Evolutionary conservation across 2,329 filamentous ascomycete species (phyloP).

Genomic region (Tympanopsis confertula): DNA sequence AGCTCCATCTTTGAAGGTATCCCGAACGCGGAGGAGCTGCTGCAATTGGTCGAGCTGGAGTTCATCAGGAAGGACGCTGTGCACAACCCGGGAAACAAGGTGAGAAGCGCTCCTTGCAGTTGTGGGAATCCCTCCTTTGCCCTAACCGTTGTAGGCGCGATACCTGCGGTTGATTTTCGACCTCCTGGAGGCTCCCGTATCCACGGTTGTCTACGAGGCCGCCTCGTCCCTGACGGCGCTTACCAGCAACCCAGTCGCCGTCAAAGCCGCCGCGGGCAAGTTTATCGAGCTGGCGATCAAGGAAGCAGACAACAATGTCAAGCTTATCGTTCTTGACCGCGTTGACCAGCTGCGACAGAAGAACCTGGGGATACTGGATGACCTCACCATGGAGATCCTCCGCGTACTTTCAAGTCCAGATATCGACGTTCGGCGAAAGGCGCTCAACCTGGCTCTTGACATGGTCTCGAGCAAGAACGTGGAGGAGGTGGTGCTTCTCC

Average conservation of each 20-base stretch:
- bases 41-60: conserved; percentile 87
- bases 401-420: conserved; percentile 90
- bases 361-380: conserved; percentile 84
- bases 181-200: conserved; percentile 80
- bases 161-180: conserved; percentile 95
- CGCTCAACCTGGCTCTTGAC: conserved; percentile 77
- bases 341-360: conserved; percentile 78
- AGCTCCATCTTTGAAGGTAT: conserved; percentile 86
- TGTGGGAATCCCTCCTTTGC: too few relatives aligned
- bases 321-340: conserved; percentile 90
- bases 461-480: conserved; percentile 99
- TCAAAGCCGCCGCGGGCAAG: conserved; percentile 90
- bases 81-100: conserved; percentile 88
- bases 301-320: conserved; percentile 97
- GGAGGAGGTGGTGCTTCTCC: conserved; percentile 85
- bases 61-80: conserved; percentile 98
- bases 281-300: conserved; percentile 96
- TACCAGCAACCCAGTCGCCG: conserved; percentile 91
- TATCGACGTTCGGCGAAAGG: conserved; percentile 88
- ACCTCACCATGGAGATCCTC: conserved; percentile 92
- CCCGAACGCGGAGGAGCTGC: conserved; percentile 82
- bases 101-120: conserved; percentile 20
- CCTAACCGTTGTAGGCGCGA: conserved; percentile 48
- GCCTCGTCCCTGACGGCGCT: conserved; percentile 87
- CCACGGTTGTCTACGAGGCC: conserved; percentile 94